A percentile compares a stretch with the other conserved stretches of the same genome.
Conservation (phyloP, 345 rosid species). For the Linum trigynum region DNA sequence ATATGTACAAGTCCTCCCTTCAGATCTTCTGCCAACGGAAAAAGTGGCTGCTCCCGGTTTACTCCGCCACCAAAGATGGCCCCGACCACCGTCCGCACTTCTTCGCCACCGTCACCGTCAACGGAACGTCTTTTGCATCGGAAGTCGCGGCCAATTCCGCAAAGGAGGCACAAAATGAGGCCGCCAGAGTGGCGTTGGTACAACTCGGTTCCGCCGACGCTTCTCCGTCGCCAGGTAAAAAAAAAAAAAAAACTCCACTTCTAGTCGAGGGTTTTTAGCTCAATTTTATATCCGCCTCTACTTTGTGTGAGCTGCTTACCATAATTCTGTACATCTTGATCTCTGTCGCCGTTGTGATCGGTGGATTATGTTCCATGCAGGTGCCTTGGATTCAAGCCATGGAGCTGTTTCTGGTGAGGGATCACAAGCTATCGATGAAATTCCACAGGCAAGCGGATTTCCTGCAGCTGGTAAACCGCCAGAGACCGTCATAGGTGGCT, state of each 20-base stretch:
- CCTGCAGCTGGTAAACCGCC: no score
- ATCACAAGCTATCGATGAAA: no score
- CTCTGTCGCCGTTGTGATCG: no score
- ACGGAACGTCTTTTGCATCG: constrained; percentile 18
- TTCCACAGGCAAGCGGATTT: no score
- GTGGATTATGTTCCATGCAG: no score
- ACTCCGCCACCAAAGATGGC: constrained; percentile 19
- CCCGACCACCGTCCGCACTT: constrained; percentile 32
- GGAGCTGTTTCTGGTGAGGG: no score
- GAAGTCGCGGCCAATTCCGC: constrained; percentile 11
- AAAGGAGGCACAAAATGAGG: constrained; percentile 39
- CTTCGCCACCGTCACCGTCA: constrained; percentile 27
- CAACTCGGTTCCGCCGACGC: constrained; percentile 14
- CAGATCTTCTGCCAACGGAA: constrained; percentile 35
- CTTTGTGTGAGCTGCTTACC: neutral
- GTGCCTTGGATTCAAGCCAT: no score
- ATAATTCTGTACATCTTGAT: neutral
- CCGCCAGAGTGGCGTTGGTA: constrained; percentile 29
- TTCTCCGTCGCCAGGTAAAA: neutral
- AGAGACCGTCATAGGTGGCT: no score
- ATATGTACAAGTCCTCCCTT: constrained; percentile 29
- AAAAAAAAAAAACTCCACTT: no score
- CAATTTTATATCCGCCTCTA: neutral
- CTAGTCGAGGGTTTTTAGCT: neutral
- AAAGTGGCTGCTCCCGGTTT: constrained; percentile 27